Conservation (phyloP, 768 basidiomycete genomes). For the Rhodocollybia butyracea region DNA sequence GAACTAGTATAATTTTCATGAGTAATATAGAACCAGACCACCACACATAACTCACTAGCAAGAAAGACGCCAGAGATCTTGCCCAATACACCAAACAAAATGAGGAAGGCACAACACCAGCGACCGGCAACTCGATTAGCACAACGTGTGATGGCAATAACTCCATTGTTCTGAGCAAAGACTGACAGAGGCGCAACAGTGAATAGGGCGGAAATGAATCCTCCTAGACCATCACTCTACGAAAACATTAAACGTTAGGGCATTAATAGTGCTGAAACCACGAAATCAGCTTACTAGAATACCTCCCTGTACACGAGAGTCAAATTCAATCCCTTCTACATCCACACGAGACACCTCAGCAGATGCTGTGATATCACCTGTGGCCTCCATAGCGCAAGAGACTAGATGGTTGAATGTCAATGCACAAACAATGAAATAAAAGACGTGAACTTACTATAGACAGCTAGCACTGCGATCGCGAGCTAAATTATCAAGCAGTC, state of each 20-base stretch:
- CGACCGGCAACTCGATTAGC: conserved; percentile 77
- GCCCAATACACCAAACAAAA: conserved; percentile 76
- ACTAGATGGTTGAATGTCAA: conserved; percentile 31
- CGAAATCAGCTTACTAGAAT: conserved; percentile 45
- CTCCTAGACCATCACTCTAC: conserved; percentile 76
- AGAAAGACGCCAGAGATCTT: conserved; percentile 85
- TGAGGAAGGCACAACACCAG: conserved; percentile 77
- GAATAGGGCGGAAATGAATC: conserved; percentile 75
- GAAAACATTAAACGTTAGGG: conserved; percentile 26
- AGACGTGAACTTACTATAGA: conserved; percentile 24
- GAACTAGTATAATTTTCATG: conserved; percentile 31
- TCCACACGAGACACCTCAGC: conserved; percentile 77
- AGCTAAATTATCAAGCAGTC: background rate
- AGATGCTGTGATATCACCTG: conserved; percentile 81
- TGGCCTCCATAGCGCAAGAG: conserved; percentile 78
- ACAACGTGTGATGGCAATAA: conserved; percentile 81
- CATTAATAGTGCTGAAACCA: conserved; percentile 28
- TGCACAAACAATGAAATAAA: background rate
- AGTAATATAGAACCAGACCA: background rate
- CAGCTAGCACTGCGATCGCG: conserved; percentile 27
- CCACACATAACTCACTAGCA: conserved; percentile 34
- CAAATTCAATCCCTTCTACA: conserved; percentile 74
- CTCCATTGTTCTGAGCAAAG: conserved; percentile 83
- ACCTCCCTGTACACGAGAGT: conserved; percentile 81
- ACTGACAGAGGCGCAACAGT: conserved; percentile 79